Conservation (phyloP, 1,284 basidiomycete species). For the Leccinum griseonigrum region DNA sequence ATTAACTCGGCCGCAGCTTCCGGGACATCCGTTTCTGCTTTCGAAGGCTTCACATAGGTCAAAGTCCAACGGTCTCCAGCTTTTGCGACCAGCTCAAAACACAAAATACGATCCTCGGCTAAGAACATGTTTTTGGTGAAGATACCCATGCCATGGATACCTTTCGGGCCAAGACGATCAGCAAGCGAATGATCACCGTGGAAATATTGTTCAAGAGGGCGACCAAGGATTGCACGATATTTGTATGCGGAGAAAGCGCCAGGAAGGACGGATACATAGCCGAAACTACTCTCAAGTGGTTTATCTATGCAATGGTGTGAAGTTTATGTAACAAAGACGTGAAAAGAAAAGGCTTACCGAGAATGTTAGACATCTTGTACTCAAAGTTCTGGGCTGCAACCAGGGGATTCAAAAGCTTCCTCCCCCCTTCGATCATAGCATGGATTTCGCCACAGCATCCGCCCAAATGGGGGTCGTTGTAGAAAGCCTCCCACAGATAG, state of each 20-base stretch:
- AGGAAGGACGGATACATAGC: conserved; percentile 93
- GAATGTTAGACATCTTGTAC: conserved; percentile 97
- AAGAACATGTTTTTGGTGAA: conserved; percentile 97
- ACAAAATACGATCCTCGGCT: conserved; percentile 93
- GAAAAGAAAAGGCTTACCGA: conserved; percentile 50
- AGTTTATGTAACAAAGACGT: background rate
- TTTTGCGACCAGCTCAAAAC: conserved; percentile 96
- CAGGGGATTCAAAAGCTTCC: conserved; percentile 90
- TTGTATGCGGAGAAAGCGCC: conserved; percentile 97
- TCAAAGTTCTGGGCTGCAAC: conserved; percentile 98
- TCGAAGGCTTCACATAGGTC: conserved; percentile 92
- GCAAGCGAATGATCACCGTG: conserved; percentile 96
- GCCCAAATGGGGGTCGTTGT: conserved; percentile 71
- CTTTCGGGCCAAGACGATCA: conserved; percentile 89
- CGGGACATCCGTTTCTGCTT: conserved; percentile 94
- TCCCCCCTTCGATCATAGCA: conserved; percentile 92
- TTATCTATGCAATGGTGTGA: conserved; percentile 58
- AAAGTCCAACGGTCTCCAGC: conserved; percentile 84
- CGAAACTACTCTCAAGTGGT: conserved; percentile 92
- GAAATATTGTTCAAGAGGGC: conserved; percentile 96
- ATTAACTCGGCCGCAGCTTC: conserved; percentile 90
- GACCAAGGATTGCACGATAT: conserved; percentile 86
- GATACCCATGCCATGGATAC: conserved; percentile 97
- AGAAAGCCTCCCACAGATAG: conserved; percentile 94
- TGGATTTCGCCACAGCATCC: conserved; percentile 91